Evolutionary conservation across 192 early-diverging fungal genomes (phyloP).

Genomic region (Dissophora globulifera): DNA sequence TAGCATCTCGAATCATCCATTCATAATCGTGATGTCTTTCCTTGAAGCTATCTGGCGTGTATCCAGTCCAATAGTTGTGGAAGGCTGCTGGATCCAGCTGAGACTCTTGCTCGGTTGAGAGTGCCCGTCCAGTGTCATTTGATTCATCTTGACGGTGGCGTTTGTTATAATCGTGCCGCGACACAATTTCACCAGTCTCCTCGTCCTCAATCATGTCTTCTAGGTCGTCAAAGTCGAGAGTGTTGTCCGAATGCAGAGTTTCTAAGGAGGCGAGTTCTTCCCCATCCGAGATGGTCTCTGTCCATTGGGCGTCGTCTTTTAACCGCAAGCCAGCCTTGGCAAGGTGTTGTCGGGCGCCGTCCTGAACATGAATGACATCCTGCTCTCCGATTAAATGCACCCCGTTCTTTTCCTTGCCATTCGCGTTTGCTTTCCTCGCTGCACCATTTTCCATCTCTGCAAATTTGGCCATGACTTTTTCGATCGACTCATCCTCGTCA

Average conservation of each 20-base stretch:
- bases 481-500: constrained; percentile 60
- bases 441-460: constrained; percentile 44
- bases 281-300: constrained; percentile 14
- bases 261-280: constrained; percentile 37
- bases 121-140: constrained; percentile 7
- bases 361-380: constrained; percentile 11
- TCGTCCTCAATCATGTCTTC: constrained; percentile 42
- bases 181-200: constrained; percentile 27
- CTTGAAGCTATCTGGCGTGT: constrained; percentile 37
- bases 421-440: background rate
- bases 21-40: constrained; percentile 50
- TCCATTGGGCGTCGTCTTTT: constrained; percentile 12
- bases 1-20: constrained; percentile 40
- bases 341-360: constrained; percentile 10
- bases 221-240: constrained; percentile 15
- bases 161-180: constrained; percentile 11
- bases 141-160: background rate
- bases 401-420: constrained; percentile 4
- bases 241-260: constrained; percentile 16
- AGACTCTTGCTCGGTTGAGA: constrained; percentile 17
- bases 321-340: background rate
- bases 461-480: constrained; percentile 59
- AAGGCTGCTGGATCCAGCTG: constrained; percentile 24
- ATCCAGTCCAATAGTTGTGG: constrained; percentile 49
- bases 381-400: background rate